A percentile compares a stretch with the other conserved stretches of the same genome.
Evolutionary conservation across 768 basidiomycete genomes (phyloP).

Genomic region (Leccinum aurantiacum): DNA sequence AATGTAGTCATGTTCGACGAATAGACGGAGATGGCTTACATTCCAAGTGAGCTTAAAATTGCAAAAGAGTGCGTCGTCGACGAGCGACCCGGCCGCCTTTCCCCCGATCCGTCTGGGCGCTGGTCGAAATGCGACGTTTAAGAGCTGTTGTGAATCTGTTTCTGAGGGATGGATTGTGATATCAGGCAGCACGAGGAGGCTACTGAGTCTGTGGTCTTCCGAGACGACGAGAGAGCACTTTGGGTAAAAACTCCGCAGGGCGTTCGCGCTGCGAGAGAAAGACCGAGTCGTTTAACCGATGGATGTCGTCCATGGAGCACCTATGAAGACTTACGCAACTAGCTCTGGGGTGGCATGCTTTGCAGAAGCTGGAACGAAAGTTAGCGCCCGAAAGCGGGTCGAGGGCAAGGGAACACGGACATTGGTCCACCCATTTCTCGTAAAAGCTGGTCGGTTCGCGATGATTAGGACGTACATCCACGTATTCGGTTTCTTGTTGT

Average conservation of each 20-base stretch:
- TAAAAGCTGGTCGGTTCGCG: slow-evolving; percentile 42
- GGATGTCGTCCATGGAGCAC: slow-evolving; percentile 5
- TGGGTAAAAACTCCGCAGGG: slow-evolving; percentile 59
- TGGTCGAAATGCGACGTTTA: slow-evolving; percentile 49
- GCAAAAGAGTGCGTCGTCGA: slow-evolving; percentile 52
- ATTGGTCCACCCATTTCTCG: slow-evolving; percentile 50
- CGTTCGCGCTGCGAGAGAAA: slow-evolving; percentile 36
- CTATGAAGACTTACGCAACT: slow-evolving; percentile 40
- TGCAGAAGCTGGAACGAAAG: slow-evolving; percentile 45
- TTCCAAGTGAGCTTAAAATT: slow-evolving; percentile 59
- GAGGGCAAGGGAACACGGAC: slow-evolving; percentile 31
- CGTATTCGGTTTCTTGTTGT: slow-evolving; percentile 28
- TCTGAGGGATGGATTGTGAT: slow-evolving; percentile 45
- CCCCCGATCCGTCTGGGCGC: slow-evolving; percentile 41
- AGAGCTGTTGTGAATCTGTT: slow-evolving; percentile 47
- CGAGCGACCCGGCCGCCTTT: slow-evolving; percentile 50
- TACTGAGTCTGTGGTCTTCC: slow-evolving; percentile 43
- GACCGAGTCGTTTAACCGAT: neutral
- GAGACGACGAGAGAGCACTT: slow-evolving; percentile 60
- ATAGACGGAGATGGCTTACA: slow-evolving; percentile 35
- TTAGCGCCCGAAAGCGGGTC: slow-evolving; percentile 1
- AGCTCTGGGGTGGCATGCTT: slow-evolving; percentile 46
- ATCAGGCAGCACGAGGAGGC: slow-evolving; percentile 53
- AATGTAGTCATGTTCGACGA: neutral
- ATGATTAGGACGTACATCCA: slow-evolving; percentile 16